Conservation (phyloP, 805 yeast species). For the Wickerhamiella bombiphila region DNA sequence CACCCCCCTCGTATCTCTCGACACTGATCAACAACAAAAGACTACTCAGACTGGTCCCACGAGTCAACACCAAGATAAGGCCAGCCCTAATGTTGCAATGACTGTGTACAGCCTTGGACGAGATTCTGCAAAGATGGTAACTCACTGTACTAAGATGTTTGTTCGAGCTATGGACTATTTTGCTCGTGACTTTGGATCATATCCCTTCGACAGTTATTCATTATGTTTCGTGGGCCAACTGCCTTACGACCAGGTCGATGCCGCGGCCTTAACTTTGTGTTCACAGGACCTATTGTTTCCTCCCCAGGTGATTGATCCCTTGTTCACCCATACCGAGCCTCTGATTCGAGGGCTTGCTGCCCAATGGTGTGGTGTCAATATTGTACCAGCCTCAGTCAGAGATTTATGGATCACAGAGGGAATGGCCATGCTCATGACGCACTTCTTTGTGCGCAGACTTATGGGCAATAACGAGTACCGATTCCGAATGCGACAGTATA, state of each 20-base stretch:
- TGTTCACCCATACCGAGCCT: slow-evolving; percentile 51
- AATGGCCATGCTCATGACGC: slow-evolving; percentile 68
- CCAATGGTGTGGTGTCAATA: slow-evolving; percentile 90
- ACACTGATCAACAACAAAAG: slow-evolving; percentile 13
- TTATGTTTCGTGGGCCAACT: slow-evolving; percentile 44
- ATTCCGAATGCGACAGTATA: slow-evolving; percentile 47
- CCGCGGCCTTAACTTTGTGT: slow-evolving; percentile 58
- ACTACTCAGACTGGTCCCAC: background rate
- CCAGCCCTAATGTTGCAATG: slow-evolving; percentile 12
- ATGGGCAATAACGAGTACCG: slow-evolving; percentile 79
- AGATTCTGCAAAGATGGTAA: slow-evolving; percentile 25
- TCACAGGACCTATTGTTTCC: slow-evolving; percentile 55
- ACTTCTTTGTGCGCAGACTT: slow-evolving; percentile 48
- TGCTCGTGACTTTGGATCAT: slow-evolving; percentile 81
- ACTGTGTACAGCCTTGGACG: slow-evolving; percentile 20
- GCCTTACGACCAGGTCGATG: slow-evolving; percentile 33
- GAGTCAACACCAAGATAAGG: background rate
- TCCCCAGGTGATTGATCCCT: slow-evolving; percentile 61
- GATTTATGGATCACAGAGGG: slow-evolving; percentile 89
- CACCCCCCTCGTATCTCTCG: slow-evolving; percentile 31
- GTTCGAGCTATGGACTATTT: slow-evolving; percentile 70
- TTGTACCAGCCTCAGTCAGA: slow-evolving; percentile 61
- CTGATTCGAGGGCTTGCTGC: slow-evolving; percentile 59
- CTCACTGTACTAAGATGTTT: slow-evolving; percentile 63
- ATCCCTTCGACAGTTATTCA: slow-evolving; percentile 73